phyloP scores from a whole-genome alignment of 495 filamentous ascomycete genomes.

The Aspergillus egyptiacus region DNA sequence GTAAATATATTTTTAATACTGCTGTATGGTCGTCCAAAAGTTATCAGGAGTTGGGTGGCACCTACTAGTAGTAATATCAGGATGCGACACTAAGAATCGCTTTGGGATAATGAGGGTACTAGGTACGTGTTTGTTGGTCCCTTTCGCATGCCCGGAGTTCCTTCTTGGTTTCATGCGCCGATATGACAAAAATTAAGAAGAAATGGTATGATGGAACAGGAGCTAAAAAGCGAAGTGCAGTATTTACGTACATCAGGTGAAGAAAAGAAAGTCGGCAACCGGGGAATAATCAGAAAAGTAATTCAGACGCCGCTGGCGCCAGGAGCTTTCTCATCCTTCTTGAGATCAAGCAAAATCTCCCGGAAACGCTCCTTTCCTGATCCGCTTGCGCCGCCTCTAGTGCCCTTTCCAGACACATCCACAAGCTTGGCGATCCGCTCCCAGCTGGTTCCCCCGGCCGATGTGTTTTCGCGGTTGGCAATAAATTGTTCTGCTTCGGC shows the following conservation, averaged over 20 bases:
- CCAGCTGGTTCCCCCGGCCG: constrained; percentile 93
- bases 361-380: constrained; percentile 94
- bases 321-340: constrained; percentile 91
- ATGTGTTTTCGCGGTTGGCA: constrained; percentile 79
- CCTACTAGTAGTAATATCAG: no score
- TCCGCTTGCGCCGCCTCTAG: constrained; percentile 73
- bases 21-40: no score
- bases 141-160: neutral
- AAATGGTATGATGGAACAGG: neutral
- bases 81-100: no score
- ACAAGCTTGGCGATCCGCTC: constrained; percentile 96
- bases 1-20: no score
- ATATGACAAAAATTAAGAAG: neutral
- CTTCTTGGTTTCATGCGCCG: neutral
- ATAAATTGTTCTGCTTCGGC: constrained; percentile 94
- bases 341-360: constrained; percentile 79
- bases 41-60: no score
- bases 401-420: constrained; percentile 90
- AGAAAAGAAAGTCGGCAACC: constrained; percentile 13
- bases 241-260: constrained; percentile 21
- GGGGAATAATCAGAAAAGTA: constrained; percentile 21
- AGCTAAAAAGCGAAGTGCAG: constrained; percentile 13
- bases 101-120: no score
- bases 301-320: constrained; percentile 53
- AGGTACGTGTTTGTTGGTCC: no score